Conservation (phyloP, 768 basidiomycete species). For the Mycena chlorophos region DNA sequence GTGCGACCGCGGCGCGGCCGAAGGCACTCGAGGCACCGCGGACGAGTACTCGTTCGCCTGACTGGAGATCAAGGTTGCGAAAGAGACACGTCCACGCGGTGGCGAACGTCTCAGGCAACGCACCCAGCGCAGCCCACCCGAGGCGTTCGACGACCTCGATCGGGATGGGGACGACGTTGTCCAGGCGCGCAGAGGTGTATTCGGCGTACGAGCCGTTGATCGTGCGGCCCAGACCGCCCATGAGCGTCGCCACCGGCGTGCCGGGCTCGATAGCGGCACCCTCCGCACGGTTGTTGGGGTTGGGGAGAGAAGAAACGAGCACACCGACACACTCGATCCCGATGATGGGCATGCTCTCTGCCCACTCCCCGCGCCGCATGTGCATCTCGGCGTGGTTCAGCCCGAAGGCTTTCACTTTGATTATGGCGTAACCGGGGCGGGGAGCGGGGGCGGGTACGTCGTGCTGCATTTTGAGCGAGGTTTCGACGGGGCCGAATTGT, state of each 20-base stretch:
- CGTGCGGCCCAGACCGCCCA: slow-evolving; percentile 26
- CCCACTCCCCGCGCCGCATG: slow-evolving; percentile 28
- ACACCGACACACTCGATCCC: slow-evolving; percentile 27
- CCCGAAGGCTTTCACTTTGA: slow-evolving; percentile 23
- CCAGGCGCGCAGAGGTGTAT: slow-evolving; percentile 17
- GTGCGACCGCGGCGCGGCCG: slow-evolving; percentile 22
- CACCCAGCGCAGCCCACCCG: slow-evolving; percentile 22
- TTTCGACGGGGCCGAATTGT: slow-evolving; percentile 20
- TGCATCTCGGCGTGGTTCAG: slow-evolving; percentile 28
- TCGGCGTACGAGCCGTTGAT: slow-evolving; percentile 22
- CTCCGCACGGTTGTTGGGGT: not conserved
- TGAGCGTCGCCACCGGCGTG: slow-evolving; percentile 21
- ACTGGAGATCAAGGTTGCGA: slow-evolving; percentile 19
- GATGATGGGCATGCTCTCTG: slow-evolving; percentile 23
- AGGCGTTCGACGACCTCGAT: slow-evolving; percentile 6
- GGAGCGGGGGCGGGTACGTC: slow-evolving; percentile 16
- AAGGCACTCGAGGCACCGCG: slow-evolving; percentile 23
- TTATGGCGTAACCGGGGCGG: slow-evolving; percentile 17
- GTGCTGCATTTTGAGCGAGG: slow-evolving; percentile 9
- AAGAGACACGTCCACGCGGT: slow-evolving; percentile 26
- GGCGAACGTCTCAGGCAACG: slow-evolving; percentile 24
- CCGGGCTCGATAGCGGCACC: slow-evolving; percentile 13
- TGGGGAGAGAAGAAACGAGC: slow-evolving; percentile 10
- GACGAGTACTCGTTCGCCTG: slow-evolving; percentile 18
- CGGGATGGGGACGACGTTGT: slow-evolving; percentile 18